Conservation (phyloP, 805 yeast species). For the Candida maris region DNA sequence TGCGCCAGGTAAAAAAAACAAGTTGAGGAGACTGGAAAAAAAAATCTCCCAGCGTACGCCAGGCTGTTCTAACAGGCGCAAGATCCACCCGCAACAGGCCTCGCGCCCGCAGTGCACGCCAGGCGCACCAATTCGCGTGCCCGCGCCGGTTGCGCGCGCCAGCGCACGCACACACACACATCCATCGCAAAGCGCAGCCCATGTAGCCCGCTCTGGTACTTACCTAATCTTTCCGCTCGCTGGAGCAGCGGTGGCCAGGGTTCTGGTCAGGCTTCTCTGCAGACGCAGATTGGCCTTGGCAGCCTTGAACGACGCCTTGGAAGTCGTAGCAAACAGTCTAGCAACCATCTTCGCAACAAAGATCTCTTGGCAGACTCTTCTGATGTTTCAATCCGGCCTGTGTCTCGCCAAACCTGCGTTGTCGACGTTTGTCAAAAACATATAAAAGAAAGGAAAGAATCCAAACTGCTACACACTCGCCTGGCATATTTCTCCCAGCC, state of each 20-base stretch:
- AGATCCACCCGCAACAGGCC: too few species aligned
- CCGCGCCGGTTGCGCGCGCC: too few species aligned
- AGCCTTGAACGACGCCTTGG: conserved; percentile 86
- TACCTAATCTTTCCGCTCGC: conserved; percentile 84
- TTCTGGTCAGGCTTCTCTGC: conserved; percentile 74
- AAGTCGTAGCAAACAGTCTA: conserved; percentile 58
- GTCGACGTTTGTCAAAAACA: background rate
- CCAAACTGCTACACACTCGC: conserved; percentile 2
- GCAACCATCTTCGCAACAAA: conserved; percentile 34
- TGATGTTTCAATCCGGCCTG: conserved; percentile 4
- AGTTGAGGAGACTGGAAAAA: too few species aligned
- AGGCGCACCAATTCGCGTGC: too few species aligned
- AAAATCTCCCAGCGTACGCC: too few species aligned
- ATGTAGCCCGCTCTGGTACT: too few species aligned
- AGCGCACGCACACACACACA: too few species aligned
- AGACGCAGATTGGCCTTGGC: conserved; percentile 79
- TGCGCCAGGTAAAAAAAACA: too few species aligned
- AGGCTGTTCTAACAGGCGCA: too few species aligned
- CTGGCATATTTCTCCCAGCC: conserved; percentile 1
- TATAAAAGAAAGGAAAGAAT: conserved; percentile 3
- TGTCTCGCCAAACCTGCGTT: background rate
- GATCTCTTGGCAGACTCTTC: conserved; percentile 1
- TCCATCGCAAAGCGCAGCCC: too few species aligned
- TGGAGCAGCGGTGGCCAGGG: conserved; percentile 76
- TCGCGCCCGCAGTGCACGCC: too few species aligned